Conservation (phyloP, 805 yeast genomes). For the Brettanomyces nanus region DNA sequence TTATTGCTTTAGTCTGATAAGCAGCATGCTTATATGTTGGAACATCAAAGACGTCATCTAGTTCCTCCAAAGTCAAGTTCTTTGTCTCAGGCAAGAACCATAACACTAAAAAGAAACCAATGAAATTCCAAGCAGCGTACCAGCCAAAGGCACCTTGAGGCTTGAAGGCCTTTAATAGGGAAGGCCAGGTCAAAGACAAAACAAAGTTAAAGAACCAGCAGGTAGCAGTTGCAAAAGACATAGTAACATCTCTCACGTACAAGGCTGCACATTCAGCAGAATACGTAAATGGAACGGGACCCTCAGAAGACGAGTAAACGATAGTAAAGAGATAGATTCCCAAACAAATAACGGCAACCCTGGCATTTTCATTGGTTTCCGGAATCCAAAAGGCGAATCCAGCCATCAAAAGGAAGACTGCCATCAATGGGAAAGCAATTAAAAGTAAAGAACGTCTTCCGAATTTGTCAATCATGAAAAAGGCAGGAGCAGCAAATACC, state of each 20-base stretch:
- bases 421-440: constrained; percentile 61
- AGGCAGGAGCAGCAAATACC: constrained; percentile 53
- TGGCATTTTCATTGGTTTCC: constrained; percentile 33
- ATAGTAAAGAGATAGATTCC: constrained; percentile 70
- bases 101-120: constrained; percentile 62
- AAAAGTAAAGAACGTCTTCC: constrained; percentile 56
- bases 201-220: constrained; percentile 69
- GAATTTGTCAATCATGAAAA: constrained; percentile 48
- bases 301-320: constrained; percentile 78
- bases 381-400: constrained; percentile 71
- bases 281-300: constrained; percentile 85
- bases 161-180: constrained; percentile 54
- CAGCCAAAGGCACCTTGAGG: constrained; percentile 85
- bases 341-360: constrained; percentile 58
- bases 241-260: constrained; percentile 71
- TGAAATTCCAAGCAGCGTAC: constrained; percentile 78
- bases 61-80: constrained; percentile 65
- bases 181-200: constrained; percentile 76
- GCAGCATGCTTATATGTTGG: constrained; percentile 48
- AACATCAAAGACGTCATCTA: constrained; percentile 64
- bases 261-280: constrained; percentile 81
- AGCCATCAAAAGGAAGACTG: constrained; percentile 48
- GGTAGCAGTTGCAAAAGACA: constrained; percentile 71
- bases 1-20: constrained; percentile 32
- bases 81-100: constrained; percentile 70